Evolutionary conservation across 225 moss, liverwort and hornwort species (phyloP), one percentile per base, ranked within the genome.

Genomic region (Asterella californica): DNA sequence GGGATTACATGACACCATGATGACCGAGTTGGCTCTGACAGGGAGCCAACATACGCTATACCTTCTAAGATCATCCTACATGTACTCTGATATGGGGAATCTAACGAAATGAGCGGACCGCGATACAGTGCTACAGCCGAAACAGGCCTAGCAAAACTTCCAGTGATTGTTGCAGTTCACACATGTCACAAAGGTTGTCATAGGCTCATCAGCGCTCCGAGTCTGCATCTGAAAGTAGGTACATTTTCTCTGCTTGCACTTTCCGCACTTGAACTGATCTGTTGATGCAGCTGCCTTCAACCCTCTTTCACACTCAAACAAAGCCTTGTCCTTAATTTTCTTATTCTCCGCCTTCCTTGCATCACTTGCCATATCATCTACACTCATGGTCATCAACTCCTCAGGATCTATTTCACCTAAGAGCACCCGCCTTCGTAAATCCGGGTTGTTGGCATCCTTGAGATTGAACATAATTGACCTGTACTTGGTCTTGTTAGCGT

Each of bases 171-270:
- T 87, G 85, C 96, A 96, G 83, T 96, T 96, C 75, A 96, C 94
- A 79, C 96, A 96, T 15, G 79, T 78, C 66, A 96, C 77, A 81
- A 89, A 96, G n/a, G 96, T 94, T 29, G 96, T 96, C 96, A 96
- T 96, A 73, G 96, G 96, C 88, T 96, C 96, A 87, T 96, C 96
- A 19, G 96, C 96, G 88, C 96, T 96, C 75, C 96, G 86, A 79
- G 96, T 96, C 84, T 96, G 96, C 86, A 96, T 83, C 82, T 96
- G 94, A 27, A 87, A 96, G 76, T 96, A 96, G 9, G 93, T 96
- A 76, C 91, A 90, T 79, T 94, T 85, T 63, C 96, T 88, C 80
- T 96, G 91, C 72, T 88, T 88, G 74, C 96, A 96, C 85, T 94
- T 96, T 3, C 83, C 85, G 81, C 96, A 96, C 80, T 68, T 93